Evolutionary conservation across 257 asterid genomes (phyloP), one percentile per base, ranked within the genome.

Genomic region (Datura wrightii): DNA sequence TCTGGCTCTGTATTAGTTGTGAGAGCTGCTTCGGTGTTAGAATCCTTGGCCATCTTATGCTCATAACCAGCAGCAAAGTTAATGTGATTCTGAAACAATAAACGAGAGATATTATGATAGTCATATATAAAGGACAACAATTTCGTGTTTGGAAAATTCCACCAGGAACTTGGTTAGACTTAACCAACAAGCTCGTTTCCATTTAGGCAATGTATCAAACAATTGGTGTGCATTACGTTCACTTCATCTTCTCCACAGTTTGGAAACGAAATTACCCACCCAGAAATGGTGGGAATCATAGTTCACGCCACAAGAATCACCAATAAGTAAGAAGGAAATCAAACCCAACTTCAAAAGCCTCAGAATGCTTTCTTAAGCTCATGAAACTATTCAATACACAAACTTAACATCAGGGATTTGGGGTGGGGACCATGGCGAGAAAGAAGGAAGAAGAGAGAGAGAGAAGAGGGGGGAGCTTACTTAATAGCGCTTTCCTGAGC

Each of bases 1-100:
- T 94, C 93, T 96, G 97, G 78, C 87, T 83, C 58, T 86, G 87
- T 84, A 93, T 87, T 31, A 96, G 82, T 91, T 90, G 95, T 0
- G 97, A 92, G 87, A 94, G 98, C 50, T 90, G 90, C 37, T 94
- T 89, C 52, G 98, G 94, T 19, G 91, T 90, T 86, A 96, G 87
- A 82, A 90, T 66, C 90, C 97, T 92, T 18, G 99, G 99, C 99
- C 99, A 94, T 88, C 97, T 92, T 31, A 93, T 78, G 74, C 88
- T 88, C 98, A 95, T 74, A 53, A 52, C 59, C n/a, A 70, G 52
- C 60, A 42, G 18, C 19, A 44, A 54, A 62, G 76, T 84, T 54
- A 14, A 50, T 76, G 31, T 6, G 14, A 80, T 24, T 41, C 82
- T 56, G 82, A 54, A 88, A 60, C 72, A 83, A 70, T 31, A 48